Evolutionary conservation across 768 basidiomycete genomes (phyloP), one percentile per base, ranked within the genome.

Genomic region (Daedalea quercina): DNA sequence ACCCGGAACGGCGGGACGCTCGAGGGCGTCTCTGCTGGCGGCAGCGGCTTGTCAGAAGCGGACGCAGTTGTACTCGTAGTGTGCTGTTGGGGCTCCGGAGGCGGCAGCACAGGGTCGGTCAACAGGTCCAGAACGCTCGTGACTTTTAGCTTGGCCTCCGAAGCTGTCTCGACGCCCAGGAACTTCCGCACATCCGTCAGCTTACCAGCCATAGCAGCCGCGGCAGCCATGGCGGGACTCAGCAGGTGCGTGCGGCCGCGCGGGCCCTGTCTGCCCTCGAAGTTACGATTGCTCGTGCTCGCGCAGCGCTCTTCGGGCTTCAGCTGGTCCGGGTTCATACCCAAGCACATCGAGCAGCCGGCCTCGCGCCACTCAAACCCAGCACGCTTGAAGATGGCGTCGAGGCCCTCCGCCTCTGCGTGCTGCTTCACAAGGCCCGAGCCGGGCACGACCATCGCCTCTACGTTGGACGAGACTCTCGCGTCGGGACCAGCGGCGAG

Each of bases 61-160:
- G 68, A 61, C 9, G 62, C 60, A 19, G 54, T 59, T 9, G 56
- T 49, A 11, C 58, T 50, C 2, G 49, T 25, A 2, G 34, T 20
- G 0, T 42, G 37, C 3, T 50, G 45, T 31, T 11, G 6, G 20
- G 73, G 70, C 37, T 64, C 66, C 8, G 70, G 71, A 15, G 76
- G 66, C 13, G 74, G 67, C 20, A 74, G 64, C 25, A 71, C 70
- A 25, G 71, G 79, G 55, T 87, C 85, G 45, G 83, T 83, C 67
- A 94, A 74, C 72, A 92, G 93, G 53, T 94, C 85, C 61, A 77
- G 76, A 24, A 79, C 82, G 55, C 75, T 87, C 23, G 80, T 74
- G 45, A 82, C 73, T 72, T 93, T 95, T 59, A 93, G 69, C 47
- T 80, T 77, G 33, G 78, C 60, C 8, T 59, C 57, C 2, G 66